Evolutionary conservation across 345 rosid genomes (phyloP), one percentile per base, ranked within the genome.

Genomic region (Arabidopsis suecica): DNA sequence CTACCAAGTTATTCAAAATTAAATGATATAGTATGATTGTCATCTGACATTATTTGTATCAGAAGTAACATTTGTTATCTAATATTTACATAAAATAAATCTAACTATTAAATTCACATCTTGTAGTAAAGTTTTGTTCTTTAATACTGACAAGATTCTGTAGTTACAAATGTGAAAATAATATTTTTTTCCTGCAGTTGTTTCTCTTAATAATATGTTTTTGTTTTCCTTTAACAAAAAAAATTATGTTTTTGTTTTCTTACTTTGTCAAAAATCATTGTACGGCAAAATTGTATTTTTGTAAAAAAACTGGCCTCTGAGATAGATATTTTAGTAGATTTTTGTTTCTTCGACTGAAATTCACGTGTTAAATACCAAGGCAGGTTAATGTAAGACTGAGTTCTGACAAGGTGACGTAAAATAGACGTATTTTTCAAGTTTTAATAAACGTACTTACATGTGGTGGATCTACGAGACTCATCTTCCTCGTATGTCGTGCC

Each of bases 401-500:
- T 23, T 28, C 32, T 57, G 78, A 38, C 68, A 72, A 49, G 5
- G 51, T 72, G 79, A 75, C 68, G 55, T 67, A 23, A 45, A 14
- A 7, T 36, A 54, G 51, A 9, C 34, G 28, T 53, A 32, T 47
- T 13, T 22, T 32, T 14, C 63, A 41, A 57, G 70, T 30, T 53
- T 34, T 14, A 20, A 32, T 8, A 63, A 57, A 33, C 18, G 9
- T 30, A 34, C 41, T 40, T 23, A 42, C 20, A 56, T 25, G 58
- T 18, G 41, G 33, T 28, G 72, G 37, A 16, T 12, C 78, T 40
- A 20, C 40, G 4, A 41, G 4, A 20, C 38, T 59, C 61, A 49
- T 38, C 61, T 60, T 67, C 73, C 73, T 75, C 54, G 73, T 59
- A 18, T 40, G 7, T 9, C 38, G 72, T 66, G 66, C 60, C 58